Evolutionary conservation across 257 asterid genomes (phyloP).

Genomic region (Fraxinus excelsior): DNA sequence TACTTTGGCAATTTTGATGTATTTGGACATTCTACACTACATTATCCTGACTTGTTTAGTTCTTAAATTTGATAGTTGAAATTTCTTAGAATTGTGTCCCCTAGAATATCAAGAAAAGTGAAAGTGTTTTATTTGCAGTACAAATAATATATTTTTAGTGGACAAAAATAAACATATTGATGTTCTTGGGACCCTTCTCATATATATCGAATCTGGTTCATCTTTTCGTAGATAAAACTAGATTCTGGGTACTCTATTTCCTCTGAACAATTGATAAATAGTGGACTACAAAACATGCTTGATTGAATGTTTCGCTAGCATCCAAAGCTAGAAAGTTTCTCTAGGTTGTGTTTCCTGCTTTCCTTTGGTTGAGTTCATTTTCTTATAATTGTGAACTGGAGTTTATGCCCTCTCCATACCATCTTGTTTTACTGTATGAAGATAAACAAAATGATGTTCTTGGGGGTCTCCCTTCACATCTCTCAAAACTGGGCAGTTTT

Average conservation of each 20-base stretch:
- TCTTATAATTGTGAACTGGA: background rate
- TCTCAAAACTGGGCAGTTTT: background rate
- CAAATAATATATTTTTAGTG: background rate
- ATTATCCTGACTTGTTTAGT: background rate
- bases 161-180: background rate
- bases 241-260: background rate
- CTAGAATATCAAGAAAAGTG: background rate
- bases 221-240: background rate
- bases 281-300: background rate
- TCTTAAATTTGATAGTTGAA: background rate
- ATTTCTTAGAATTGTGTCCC: background rate
- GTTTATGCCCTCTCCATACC: background rate
- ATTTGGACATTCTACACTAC: background rate
- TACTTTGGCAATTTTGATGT: background rate
- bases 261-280: background rate
- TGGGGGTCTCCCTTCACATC: background rate
- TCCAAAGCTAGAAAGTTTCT: background rate
- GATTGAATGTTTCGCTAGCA: background rate
- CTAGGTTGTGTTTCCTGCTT: constrained; percentile 2
- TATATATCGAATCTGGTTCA: background rate
- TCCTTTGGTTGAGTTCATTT: background rate
- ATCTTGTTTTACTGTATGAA: too few relatives aligned
- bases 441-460: background rate
- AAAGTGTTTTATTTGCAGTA: background rate
- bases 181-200: background rate